phyloP scores from a whole-genome alignment of 345 rosid genomes.

The Linum lewisii region DNA sequence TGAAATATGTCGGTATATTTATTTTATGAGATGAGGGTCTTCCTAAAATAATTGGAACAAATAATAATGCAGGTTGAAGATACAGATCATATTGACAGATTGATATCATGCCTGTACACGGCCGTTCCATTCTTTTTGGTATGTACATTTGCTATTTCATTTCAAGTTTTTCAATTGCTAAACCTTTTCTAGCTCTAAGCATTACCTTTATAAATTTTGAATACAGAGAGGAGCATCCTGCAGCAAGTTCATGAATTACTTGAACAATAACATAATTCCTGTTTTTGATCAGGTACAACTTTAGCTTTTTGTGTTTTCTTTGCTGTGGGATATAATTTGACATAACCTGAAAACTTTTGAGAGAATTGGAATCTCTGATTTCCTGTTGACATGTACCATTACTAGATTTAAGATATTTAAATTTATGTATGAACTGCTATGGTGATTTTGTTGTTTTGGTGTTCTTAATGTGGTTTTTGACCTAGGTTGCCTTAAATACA shows the following conservation, averaged over 20 bases:
- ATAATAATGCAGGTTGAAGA: constrained; percentile 62
- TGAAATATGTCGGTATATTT: not conserved
- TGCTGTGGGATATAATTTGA: not conserved
- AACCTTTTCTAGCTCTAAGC: not conserved
- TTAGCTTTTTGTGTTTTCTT: not conserved
- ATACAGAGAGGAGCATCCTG: constrained; percentile 85
- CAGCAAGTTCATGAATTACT: constrained; percentile 77
- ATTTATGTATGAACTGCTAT: no score
- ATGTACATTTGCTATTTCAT: constrained; percentile 11
- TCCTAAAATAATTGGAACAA: not conserved
- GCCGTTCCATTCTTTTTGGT: constrained; percentile 96
- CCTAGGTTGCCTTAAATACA: not conserved
- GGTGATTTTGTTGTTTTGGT: not conserved
- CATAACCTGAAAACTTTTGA: not conserved
- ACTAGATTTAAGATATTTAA: not conserved
- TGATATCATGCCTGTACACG: constrained; percentile 87
- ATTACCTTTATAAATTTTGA: constrained; percentile 8
- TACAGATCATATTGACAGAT: constrained; percentile 85
- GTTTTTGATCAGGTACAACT: constrained; percentile 76
- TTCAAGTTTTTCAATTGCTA: constrained; percentile 1
- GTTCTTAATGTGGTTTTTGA: not conserved
- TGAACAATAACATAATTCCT: constrained; percentile 81
- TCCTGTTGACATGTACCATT: not conserved
- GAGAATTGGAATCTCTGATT: not conserved
- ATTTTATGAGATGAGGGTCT: not conserved